Evolutionary conservation across 306 rosid species (phyloP), one percentile per base, ranked within the genome.

Genomic region (Gastrolobium villosum): DNA sequence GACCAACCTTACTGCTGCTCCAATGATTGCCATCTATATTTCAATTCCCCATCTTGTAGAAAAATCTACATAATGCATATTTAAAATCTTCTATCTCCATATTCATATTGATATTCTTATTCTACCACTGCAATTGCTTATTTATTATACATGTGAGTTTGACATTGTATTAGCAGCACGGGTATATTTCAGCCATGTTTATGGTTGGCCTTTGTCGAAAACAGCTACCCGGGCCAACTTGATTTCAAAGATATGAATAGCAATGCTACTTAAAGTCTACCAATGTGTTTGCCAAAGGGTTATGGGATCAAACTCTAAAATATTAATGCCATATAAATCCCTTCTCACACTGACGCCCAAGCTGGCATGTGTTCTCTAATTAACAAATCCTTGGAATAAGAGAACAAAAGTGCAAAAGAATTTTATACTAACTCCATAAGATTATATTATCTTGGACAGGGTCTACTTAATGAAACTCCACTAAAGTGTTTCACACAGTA

Each of bases 391-490:
- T 49, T 8, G 4, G n/a, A 32, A 50, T 10, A 2, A 10, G 57
- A 4, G 20, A 61, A 11, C 28, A 13, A n/a, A 55, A 31, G 45
- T 59, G 57, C 41, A 30, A 32, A 39, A 37, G 35, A 31, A 7
- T 3, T n/a, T 44, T 10, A 6, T 31, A 28, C 7, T 10, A 40
- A 14, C 48, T 41, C 13, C 39, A 41, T 1, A 56, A 28, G 30
- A 59, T 52, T 40, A 44, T 76, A 26, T 40, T 32, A 32, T 77
- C 69, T 55, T 30, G 26, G 13, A 20, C 8, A 31, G 36, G 59
- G 53, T 28, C 60, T 28, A 20, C 63, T 13, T 26, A 44, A 70
- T 44, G 61, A 61, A 40, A 61, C n/a, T 48, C 65, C 6, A 48
- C 39, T 28, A 32, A 53, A 66, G 10, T 56, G 57, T 36, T 44